Percentiles rank a stretch among this genome's conserved stretches.
phyloP scores from a whole-genome alignment of 164 flowering plant genomes.

The Echeveria elegans region DNA sequence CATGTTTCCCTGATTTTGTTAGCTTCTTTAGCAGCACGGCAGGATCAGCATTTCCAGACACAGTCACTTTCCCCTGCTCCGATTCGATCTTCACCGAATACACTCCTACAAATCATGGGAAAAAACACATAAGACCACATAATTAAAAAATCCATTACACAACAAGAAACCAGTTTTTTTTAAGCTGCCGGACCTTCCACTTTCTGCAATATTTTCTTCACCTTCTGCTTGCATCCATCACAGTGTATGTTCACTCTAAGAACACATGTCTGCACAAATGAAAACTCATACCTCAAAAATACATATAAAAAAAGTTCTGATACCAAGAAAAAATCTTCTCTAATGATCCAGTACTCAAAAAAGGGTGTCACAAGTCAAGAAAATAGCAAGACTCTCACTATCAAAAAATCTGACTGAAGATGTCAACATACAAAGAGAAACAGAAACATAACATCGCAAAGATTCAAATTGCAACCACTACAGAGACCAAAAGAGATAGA shows the following conservation, averaged over 20 bases:
- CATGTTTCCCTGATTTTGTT: conserved; percentile 27
- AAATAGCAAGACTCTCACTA: not conserved
- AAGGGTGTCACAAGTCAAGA: not conserved
- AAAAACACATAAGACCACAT: not conserved
- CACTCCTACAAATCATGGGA: conserved; percentile 26
- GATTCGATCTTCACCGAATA: conserved; percentile 23
- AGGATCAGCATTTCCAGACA: conserved; percentile 27
- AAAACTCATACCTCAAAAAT: not conserved
- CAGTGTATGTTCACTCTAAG: not conserved
- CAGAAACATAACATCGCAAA: not conserved
- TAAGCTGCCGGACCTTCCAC: not conserved
- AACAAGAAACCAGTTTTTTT: not conserved
- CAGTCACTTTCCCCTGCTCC: conserved; percentile 29
- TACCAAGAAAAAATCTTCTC: not conserved
- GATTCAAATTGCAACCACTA: not conserved
- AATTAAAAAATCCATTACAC: not conserved
- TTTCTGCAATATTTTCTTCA: not conserved
- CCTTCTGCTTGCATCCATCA: not conserved
- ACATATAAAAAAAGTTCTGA: not conserved
- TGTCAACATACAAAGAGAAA: not conserved
- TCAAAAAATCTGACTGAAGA: not conserved
- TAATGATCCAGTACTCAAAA: too few species aligned
- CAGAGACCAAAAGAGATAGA: not conserved
- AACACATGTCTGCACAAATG: not conserved
- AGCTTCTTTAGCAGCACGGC: conserved; percentile 23